A percentile compares a stretch with the other conserved stretches of the same genome.
Evolutionary conservation across 139 green algal genomes (phyloP).

Genomic region (Parachlorella kessleri): DNA sequence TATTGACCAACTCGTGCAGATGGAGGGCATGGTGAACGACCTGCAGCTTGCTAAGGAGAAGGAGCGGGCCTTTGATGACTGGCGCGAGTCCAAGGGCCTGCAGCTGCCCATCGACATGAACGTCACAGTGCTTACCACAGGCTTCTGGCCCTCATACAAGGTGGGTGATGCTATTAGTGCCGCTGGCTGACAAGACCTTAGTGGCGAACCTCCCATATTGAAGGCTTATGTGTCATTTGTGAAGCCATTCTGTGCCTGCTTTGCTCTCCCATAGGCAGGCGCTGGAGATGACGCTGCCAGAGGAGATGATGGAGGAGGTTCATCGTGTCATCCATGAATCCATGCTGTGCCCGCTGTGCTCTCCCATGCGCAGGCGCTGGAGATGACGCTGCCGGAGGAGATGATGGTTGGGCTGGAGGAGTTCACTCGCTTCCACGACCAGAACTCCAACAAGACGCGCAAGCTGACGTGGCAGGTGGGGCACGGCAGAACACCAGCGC

Average conservation of each 20-base stretch:
- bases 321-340: too few relatives aligned
- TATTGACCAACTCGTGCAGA: conserved; percentile 38
- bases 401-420: conserved; percentile 83
- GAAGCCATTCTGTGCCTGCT: too few relatives aligned
- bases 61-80: conserved; percentile 85
- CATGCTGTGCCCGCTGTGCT: too few relatives aligned
- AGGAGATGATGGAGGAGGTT: conserved; percentile 88
- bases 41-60: conserved; percentile 89
- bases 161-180: conserved; percentile 6
- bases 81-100: conserved; percentile 51
- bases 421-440: conserved; percentile 90
- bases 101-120: conserved; percentile 78
- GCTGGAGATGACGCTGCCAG: conserved; percentile 87
- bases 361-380: conserved; percentile 64
- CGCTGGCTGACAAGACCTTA: too few relatives aligned
- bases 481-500: too few relatives aligned
- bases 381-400: conserved; percentile 89
- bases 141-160: conserved; percentile 90
- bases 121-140: conserved; percentile 93
- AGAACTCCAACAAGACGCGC: conserved; percentile 72
- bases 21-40: conserved; percentile 98
- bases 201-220: too few relatives aligned
- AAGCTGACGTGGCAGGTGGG: conserved; percentile 91
- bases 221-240: too few relatives aligned
- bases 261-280: too few relatives aligned